phyloP scores from a whole-genome alignment of 2,329 filamentous ascomycete genomes.

The Stagonosporopsis vannaccii region DNA sequence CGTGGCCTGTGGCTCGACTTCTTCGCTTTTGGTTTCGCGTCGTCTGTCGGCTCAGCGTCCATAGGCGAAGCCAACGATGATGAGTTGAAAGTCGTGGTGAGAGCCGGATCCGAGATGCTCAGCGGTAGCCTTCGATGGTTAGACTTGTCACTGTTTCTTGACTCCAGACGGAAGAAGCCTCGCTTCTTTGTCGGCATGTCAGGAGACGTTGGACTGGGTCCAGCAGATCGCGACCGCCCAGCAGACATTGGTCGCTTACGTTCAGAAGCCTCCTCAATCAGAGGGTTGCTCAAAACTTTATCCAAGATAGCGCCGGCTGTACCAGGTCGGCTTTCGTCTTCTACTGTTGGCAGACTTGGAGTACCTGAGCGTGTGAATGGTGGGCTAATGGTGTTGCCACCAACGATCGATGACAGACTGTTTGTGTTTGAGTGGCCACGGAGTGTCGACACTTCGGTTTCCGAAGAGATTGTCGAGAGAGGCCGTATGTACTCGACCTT shows the following conservation, averaged over 20 bases:
- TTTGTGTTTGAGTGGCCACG: conserved; percentile 77
- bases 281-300: conserved; percentile 34
- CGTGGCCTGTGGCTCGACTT: conserved; percentile 66
- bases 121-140: conserved; percentile 34
- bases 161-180: conserved; percentile 60
- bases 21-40: conserved; percentile 51
- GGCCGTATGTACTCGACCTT: conserved; percentile 84
- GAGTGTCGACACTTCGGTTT: conserved; percentile 77
- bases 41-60: conserved; percentile 40
- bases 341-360: conserved; percentile 50
- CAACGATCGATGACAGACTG: conserved; percentile 80
- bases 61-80: conserved; percentile 37
- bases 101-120: conserved; percentile 46
- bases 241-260: conserved; percentile 50
- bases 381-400: conserved; percentile 61
- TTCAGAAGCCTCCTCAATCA: conserved; percentile 35
- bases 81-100: conserved; percentile 38
- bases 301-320: conserved; percentile 76
- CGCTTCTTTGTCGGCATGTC: conserved; percentile 40
- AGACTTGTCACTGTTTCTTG: conserved; percentile 50
- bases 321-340: conserved; percentile 63
- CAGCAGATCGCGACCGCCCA: conserved; percentile 26
- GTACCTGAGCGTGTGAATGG: conserved; percentile 52
- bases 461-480: conserved; percentile 82
- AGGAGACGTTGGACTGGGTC: conserved; percentile 28